Percentiles rank a stretch among this genome's conserved stretches.
These are phyloP conservation scores for Camelina neglecta DNA, from an alignment of 345 rosid species.

Conservation along the genomic window DNA sequence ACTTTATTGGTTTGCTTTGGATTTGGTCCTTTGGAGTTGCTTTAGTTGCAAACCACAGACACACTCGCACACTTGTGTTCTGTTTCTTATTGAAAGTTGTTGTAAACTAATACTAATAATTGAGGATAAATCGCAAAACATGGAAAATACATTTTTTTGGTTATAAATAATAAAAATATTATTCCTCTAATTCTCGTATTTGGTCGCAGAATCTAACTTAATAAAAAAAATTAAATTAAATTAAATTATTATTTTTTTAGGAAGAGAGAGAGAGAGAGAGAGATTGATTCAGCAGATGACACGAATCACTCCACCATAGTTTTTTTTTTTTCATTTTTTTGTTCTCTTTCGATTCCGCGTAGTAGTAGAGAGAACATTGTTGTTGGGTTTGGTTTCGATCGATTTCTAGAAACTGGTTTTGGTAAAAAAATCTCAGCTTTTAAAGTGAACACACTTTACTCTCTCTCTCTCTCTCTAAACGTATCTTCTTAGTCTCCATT, in stretches of 20 bases:
- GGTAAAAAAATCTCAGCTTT: slow-evolving; percentile 14
- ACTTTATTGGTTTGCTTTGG: slow-evolving; percentile 17
- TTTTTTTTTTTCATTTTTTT: slow-evolving; percentile 16
- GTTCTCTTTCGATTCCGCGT: slow-evolving; percentile 3
- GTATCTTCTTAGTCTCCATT: slow-evolving; percentile 3
- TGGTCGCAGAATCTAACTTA: slow-evolving; percentile 36
- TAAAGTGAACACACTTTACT: slow-evolving; percentile 2
- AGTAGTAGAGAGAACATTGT: neutral
- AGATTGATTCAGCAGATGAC: slow-evolving; percentile 29
- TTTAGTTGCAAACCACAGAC: slow-evolving; percentile 27
- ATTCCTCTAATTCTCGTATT: slow-evolving; percentile 27
- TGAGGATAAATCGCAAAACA: slow-evolving; percentile 36
- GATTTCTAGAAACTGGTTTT: slow-evolving; percentile 21
- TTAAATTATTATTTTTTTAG: neutral
- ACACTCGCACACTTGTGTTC: slow-evolving; percentile 28
- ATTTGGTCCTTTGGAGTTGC: slow-evolving; percentile 43
- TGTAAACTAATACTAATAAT: slow-evolving; percentile 36
- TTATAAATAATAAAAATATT: neutral
- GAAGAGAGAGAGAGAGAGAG: neutral
- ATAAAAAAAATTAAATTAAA: neutral
- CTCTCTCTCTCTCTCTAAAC: neutral
- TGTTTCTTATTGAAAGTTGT: slow-evolving; percentile 38
- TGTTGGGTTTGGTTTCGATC: slow-evolving; percentile 45
- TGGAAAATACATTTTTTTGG: slow-evolving; percentile 1
- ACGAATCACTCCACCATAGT: slow-evolving; percentile 42